A percentile compares a stretch with the other conserved stretches of the same genome.
Conservation (phyloP, 306 rosid genomes). For the Vigna reflexopilosa region DNA sequence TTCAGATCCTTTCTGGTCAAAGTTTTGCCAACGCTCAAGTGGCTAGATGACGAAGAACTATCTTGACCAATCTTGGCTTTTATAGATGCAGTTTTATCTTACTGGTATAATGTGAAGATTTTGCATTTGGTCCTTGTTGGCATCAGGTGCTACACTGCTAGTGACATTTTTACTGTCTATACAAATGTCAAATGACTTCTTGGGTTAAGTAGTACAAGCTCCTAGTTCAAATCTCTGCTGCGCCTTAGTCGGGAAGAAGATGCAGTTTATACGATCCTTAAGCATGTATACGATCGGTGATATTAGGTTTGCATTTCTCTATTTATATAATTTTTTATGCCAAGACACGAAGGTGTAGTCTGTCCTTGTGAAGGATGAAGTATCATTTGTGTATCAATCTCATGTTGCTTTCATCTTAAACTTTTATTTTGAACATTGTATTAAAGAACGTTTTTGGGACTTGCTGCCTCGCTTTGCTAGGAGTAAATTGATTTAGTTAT, state of each 20-base stretch:
- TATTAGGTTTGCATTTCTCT: background rate
- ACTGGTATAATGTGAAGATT: slow-evolving; percentile 7
- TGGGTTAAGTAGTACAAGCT: background rate
- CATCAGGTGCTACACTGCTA: slow-evolving; percentile 12
- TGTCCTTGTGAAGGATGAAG: background rate
- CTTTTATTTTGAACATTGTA: background rate
- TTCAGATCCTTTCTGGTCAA: slow-evolving; percentile 63
- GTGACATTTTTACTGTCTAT: background rate
- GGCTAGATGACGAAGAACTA: slow-evolving; percentile 46
- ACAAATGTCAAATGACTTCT: background rate
- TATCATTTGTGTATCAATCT: slow-evolving; percentile 7
- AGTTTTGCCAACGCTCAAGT: slow-evolving; percentile 60
- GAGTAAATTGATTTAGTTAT: background rate
- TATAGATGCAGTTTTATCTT: slow-evolving; percentile 22
- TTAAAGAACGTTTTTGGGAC: background rate
- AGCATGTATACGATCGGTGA: slow-evolving; percentile 18
- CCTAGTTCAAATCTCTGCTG: background rate
- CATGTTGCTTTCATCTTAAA: background rate
- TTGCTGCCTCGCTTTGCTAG: background rate
- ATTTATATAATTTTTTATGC: background rate
- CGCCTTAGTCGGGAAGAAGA: slow-evolving; percentile 16
- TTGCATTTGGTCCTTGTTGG: slow-evolving; percentile 28
- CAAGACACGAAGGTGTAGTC: background rate
- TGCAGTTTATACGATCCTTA: slow-evolving; percentile 1
- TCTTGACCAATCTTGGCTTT: slow-evolving; percentile 34